phyloP scores from a whole-genome alignment of 805 yeast species.

The Lachancea meyersii region DNA sequence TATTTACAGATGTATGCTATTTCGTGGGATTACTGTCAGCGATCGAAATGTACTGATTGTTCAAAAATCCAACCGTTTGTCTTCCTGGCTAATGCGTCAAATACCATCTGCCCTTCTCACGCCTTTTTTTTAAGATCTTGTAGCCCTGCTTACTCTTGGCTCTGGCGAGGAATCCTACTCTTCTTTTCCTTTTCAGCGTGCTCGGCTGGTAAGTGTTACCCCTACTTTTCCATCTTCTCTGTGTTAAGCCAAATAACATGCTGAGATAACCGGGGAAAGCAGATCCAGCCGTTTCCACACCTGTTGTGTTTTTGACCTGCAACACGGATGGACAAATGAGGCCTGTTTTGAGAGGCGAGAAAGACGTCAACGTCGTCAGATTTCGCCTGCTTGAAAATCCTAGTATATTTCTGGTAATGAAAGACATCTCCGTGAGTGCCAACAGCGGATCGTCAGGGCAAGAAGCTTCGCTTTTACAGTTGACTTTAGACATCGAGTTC shows the following conservation, averaged over 20 bases:
- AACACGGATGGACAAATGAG: slow-evolving; percentile 14
- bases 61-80: too few species aligned
- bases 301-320: slow-evolving; percentile 16
- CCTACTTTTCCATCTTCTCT: slow-evolving; percentile 70
- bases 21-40: background rate
- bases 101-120: slow-evolving; percentile 89
- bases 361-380: slow-evolving; percentile 14
- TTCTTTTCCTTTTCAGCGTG: slow-evolving; percentile 82
- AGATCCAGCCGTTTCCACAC: slow-evolving; percentile 18
- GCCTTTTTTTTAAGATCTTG: slow-evolving; percentile 70
- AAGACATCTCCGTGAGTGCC: slow-evolving; percentile 9
- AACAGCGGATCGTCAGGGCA: background rate
- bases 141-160: slow-evolving; percentile 69
- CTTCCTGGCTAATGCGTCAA: slow-evolving; percentile 71
- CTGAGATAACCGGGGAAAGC: slow-evolving; percentile 4
- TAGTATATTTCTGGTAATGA: slow-evolving; percentile 12
- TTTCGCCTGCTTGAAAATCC: slow-evolving; percentile 14
- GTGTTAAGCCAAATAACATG: slow-evolving; percentile 16
- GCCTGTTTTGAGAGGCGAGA: slow-evolving; percentile 17
- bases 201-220: slow-evolving; percentile 96
- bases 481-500: too few species aligned
- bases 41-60: too few species aligned
- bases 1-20: background rate
- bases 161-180: slow-evolving; percentile 83
- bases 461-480: background rate